Evolutionary conservation across 345 rosid genomes (phyloP).

Genomic region (Erysimum cheiranthoides): DNA sequence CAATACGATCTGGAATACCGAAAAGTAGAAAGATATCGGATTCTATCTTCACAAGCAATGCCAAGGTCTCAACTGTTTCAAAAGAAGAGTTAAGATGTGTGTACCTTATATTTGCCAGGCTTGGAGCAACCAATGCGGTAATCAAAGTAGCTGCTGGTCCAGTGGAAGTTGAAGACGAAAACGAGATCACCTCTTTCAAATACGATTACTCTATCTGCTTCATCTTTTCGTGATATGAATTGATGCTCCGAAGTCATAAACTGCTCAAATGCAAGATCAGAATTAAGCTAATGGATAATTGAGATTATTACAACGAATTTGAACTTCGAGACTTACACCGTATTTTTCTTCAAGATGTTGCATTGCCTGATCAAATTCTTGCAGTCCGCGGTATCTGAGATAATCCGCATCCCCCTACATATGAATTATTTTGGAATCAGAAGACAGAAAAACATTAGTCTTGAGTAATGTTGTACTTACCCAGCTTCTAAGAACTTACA

Average conservation of each 20-base stretch:
- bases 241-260: constrained; percentile 95
- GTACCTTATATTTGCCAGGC: constrained; percentile 95
- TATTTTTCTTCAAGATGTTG: constrained; percentile 83
- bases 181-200: constrained; percentile 92
- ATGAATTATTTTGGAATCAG: constrained; percentile 21
- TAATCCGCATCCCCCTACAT: constrained; percentile 79
- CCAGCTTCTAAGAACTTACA: constrained; percentile 52
- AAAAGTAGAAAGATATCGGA: constrained; percentile 8
- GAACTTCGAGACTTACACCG: constrained; percentile 58
- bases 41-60: neutral
- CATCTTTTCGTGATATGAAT: constrained; percentile 78
- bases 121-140: constrained; percentile 83
- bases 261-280: constrained; percentile 46
- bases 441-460: constrained; percentile 25
- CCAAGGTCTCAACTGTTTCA: neutral
- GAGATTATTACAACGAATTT: neutral
- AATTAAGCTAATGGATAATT: neutral
- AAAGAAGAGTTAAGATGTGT: constrained; percentile 8
- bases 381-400: constrained; percentile 84
- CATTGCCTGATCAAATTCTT: constrained; percentile 97
- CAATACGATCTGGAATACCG: constrained; percentile 62
- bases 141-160: constrained; percentile 83
- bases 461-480: constrained; percentile 14
- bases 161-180: constrained; percentile 92
- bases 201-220: constrained; percentile 76